Conservation (phyloP, 257 asterid species). For the Ophiorrhiza pumila region DNA sequence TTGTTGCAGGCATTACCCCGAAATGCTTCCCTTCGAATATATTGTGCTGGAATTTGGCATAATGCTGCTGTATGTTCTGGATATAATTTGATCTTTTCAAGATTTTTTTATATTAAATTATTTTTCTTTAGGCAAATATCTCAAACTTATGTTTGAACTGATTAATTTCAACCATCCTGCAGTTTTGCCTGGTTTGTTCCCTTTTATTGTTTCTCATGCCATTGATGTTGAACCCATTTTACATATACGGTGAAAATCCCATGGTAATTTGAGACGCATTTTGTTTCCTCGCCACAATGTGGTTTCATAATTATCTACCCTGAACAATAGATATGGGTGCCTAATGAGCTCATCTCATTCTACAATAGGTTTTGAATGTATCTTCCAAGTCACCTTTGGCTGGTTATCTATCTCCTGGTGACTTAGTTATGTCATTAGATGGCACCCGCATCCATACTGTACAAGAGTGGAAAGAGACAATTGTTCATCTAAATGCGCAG, state of each 20-base stretch:
- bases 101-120: not conserved
- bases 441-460: constrained; percentile 43
- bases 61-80: constrained; percentile 65
- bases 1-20: constrained; percentile 53
- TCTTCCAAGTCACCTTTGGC: constrained; percentile 61
- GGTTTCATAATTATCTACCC: constrained; percentile 3
- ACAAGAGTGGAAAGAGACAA: constrained; percentile 59
- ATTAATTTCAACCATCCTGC: constrained; percentile 31
- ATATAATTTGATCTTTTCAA: not conserved
- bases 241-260: constrained; percentile 59
- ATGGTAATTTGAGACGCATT: constrained; percentile 43
- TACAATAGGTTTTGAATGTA: constrained; percentile 67
- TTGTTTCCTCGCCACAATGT: constrained; percentile 15
- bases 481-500: constrained; percentile 38
- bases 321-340: constrained; percentile 17
- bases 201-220: constrained; percentile 60
- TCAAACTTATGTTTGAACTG: constrained; percentile 20
- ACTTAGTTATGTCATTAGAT: constrained; percentile 57
- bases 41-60: constrained; percentile 98
- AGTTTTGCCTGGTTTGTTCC: constrained; percentile 69
- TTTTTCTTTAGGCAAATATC: not conserved
- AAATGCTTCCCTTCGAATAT: constrained; percentile 70
- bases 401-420: constrained; percentile 58
- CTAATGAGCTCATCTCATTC: constrained; percentile 15
- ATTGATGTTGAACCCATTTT: constrained; percentile 56